phyloP scores from a whole-genome alignment of 139 green algal species.

The Chlorella sp. region DNA sequence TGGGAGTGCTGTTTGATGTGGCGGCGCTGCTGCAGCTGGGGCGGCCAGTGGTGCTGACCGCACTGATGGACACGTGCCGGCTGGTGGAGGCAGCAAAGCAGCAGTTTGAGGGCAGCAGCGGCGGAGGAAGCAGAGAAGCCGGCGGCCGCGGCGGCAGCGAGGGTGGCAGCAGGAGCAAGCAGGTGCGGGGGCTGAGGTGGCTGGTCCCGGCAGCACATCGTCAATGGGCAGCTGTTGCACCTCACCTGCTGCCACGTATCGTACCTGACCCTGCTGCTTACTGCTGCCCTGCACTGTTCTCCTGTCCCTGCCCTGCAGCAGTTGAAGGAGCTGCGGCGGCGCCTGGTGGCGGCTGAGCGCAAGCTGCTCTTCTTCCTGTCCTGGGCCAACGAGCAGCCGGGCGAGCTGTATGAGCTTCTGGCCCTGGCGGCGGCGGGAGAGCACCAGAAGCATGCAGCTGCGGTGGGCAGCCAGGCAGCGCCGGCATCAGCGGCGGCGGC shows the following conservation, averaged over 20 bases:
- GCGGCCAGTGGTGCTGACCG: conserved; percentile 45
- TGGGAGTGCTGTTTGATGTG: conserved; percentile 57
- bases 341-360: conserved; percentile 47
- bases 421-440: conserved; percentile 7
- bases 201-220: neutral
- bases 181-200: neutral
- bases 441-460: conserved; percentile 7
- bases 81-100: conserved; percentile 40
- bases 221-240: too few species aligned
- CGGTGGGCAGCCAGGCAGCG: neutral
- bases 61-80: conserved; percentile 51
- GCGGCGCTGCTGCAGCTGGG: conserved; percentile 47
- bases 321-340: conserved; percentile 9
- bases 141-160: neutral
- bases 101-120: neutral
- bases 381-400: conserved; percentile 66
- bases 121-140: neutral
- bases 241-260: neutral
- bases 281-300: too few species aligned
- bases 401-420: conserved; percentile 5
- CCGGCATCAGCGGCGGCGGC: neutral
- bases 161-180: neutral
- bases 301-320: neutral
- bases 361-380: conserved; percentile 67
- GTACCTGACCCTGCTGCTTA: too few species aligned